A percentile compares a stretch with the other conserved stretches of the same genome.
phyloP scores from a whole-genome alignment of 2,329 filamentous ascomycete genomes.

The Nakataea oryzae region DNA sequence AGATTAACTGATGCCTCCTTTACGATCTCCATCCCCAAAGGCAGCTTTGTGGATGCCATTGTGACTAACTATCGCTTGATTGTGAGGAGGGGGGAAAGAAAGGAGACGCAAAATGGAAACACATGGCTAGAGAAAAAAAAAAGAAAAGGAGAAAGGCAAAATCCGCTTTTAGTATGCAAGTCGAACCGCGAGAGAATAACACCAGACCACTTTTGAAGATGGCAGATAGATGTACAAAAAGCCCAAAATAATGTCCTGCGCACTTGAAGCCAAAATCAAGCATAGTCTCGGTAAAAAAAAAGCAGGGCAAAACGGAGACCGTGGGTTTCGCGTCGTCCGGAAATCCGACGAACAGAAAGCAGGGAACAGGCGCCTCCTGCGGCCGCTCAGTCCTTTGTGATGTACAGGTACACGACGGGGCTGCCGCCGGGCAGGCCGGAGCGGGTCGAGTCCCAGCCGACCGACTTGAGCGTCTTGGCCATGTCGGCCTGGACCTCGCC shows the following conservation, averaged over 20 bases:
- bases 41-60: too few relatives aligned
- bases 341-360: background rate
- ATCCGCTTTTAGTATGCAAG: background rate
- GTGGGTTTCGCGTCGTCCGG: background rate
- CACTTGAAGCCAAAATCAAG: background rate
- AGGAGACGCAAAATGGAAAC: too few relatives aligned
- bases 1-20: too few relatives aligned
- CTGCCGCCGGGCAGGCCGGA: constrained; percentile 36
- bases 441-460: constrained; percentile 47
- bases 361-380: background rate
- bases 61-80: too few relatives aligned
- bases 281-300: background rate
- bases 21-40: too few relatives aligned
- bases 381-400: constrained; percentile 36
- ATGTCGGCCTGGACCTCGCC: constrained; percentile 38
- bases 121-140: too few relatives aligned
- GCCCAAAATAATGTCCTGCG: background rate
- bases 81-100: background rate
- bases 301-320: background rate
- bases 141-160: background rate
- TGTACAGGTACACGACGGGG: constrained; percentile 49
- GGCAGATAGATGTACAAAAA: background rate
- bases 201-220: background rate
- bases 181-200: background rate
- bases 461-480: constrained; percentile 37